phyloP scores from a whole-genome alignment of 352 stramenopile species.

The Globisporangium middletonii region DNA sequence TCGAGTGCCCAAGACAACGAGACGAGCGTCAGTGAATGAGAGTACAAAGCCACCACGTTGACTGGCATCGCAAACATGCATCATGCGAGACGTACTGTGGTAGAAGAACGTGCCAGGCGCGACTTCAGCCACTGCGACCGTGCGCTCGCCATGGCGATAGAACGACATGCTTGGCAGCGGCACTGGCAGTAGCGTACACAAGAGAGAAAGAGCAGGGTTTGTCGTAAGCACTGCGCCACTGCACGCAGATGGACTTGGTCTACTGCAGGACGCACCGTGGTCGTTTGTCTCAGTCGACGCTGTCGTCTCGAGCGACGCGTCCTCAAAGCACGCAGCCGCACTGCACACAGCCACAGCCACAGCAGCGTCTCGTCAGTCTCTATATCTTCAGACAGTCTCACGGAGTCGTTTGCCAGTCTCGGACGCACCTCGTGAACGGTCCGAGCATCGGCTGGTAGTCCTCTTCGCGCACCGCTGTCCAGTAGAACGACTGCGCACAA shows the following conservation, averaged over 20 bases:
- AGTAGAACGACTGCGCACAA: constrained; percentile 33
- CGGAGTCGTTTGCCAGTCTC: too few relatives aligned
- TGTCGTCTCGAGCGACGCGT: constrained; percentile 14
- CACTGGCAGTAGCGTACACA: constrained; percentile 6
- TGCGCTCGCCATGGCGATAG: constrained; percentile 22
- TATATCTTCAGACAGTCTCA: too few relatives aligned
- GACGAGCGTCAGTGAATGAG: neutral
- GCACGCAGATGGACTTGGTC: neutral
- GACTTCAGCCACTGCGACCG: constrained; percentile 47
- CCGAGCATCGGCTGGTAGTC: constrained; percentile 40
- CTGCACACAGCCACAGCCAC: constrained; percentile 13
- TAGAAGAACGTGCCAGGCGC: constrained; percentile 51
- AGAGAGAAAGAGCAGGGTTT: neutral
- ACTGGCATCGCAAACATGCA: neutral
- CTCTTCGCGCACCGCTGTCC: constrained; percentile 41
- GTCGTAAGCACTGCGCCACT: neutral
- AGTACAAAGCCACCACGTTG: neutral
- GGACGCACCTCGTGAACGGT: constrained; percentile 39
- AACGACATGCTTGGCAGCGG: constrained; percentile 30
- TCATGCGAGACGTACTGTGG: constrained; percentile 22
- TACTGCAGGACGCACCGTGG: constrained; percentile 15
- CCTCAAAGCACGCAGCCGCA: constrained; percentile 30
- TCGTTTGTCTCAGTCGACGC: constrained; percentile 18
- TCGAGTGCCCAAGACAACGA: constrained; percentile 10
- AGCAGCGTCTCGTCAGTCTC: neutral